Percentiles rank a stretch among this genome's conserved stretches.
These are phyloP conservation scores for Xylaria flabelliformis DNA, from an alignment of 495 filamentous ascomycete species.

Conservation along the genomic window DNA sequence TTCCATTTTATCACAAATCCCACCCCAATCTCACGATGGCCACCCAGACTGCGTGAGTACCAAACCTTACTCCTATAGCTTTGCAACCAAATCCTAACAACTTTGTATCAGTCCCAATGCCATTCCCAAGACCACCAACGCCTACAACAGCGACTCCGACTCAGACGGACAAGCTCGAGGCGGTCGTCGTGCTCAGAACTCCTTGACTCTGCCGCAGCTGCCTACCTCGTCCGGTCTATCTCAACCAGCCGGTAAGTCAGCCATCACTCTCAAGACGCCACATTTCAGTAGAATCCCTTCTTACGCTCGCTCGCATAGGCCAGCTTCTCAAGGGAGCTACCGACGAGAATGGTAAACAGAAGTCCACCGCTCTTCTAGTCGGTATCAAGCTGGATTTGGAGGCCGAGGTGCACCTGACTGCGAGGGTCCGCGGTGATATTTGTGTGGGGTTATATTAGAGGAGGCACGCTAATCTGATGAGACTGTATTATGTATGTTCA, in stretches of 20 bases:
- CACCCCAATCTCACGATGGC: constrained; percentile 37
- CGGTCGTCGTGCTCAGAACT: constrained; percentile 37
- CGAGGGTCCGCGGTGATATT: constrained; percentile 54
- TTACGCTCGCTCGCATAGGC: constrained; percentile 29
- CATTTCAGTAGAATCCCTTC: neutral
- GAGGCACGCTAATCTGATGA: neutral
- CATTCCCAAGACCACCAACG: constrained; percentile 41
- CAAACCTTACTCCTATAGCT: neutral
- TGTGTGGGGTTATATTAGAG: constrained; percentile 43
- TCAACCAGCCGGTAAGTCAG: constrained; percentile 49
- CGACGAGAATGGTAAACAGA: constrained; percentile 52
- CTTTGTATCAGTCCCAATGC: constrained; percentile 30
- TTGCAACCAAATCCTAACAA: constrained; percentile 12
- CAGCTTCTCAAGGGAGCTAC: constrained; percentile 48
- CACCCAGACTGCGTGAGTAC: constrained; percentile 36
- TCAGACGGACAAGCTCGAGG: constrained; percentile 39
- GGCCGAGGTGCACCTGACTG: constrained; percentile 54
- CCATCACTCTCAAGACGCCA: neutral
- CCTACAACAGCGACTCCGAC: constrained; percentile 41
- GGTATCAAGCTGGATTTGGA: constrained; percentile 58
- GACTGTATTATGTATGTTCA: constrained; percentile 6
- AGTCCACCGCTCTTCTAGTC: constrained; percentile 49
- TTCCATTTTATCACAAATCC: constrained; percentile 15
- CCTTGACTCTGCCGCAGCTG: constrained; percentile 38
- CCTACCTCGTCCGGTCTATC: constrained; percentile 47